phyloP scores from a whole-genome alignment of 2,329 filamentous ascomycete species.

The Colletotrichum sojae region DNA sequence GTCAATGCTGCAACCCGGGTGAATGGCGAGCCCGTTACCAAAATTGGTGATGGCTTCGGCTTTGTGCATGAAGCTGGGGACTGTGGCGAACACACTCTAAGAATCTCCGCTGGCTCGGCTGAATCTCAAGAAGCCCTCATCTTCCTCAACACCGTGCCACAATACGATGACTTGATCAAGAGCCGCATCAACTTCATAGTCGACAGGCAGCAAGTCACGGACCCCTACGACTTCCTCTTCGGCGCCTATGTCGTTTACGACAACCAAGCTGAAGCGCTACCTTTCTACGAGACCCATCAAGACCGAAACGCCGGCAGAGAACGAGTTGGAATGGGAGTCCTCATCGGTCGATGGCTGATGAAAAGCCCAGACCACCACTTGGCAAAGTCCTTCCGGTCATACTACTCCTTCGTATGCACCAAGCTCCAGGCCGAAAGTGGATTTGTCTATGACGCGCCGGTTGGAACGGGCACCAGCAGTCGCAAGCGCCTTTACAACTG shows the following conservation, averaged over 20 bases:
- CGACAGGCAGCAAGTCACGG: constrained; percentile 29
- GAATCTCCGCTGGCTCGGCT: neutral
- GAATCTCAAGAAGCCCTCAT: constrained; percentile 9
- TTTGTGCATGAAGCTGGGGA: constrained; percentile 15
- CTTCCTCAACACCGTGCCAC: constrained; percentile 36
- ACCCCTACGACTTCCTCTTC: neutral
- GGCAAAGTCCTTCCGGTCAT: constrained; percentile 15
- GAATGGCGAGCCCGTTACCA: constrained; percentile 7
- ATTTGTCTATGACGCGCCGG: constrained; percentile 26
- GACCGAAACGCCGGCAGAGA: constrained; percentile 38
- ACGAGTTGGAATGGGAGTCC: constrained; percentile 35
- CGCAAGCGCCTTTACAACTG: constrained; percentile 36
- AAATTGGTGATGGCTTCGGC: constrained; percentile 8
- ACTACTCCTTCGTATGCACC: constrained; percentile 36
- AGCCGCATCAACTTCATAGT: constrained; percentile 34
- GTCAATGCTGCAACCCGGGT: constrained; percentile 20
- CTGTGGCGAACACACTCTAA: constrained; percentile 16
- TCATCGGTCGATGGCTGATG: constrained; percentile 36
- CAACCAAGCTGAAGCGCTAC: constrained; percentile 33
- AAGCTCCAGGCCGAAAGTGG: constrained; percentile 32
- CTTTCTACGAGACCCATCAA: constrained; percentile 30
- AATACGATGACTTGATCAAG: constrained; percentile 23
- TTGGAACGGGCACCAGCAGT: constrained; percentile 1
- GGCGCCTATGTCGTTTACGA: constrained; percentile 37
- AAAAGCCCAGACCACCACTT: neutral